Evolutionary conservation across 2,329 filamentous ascomycete species (phyloP), one percentile per base, ranked within the genome.

Genomic region (Penicillium hordei): DNA sequence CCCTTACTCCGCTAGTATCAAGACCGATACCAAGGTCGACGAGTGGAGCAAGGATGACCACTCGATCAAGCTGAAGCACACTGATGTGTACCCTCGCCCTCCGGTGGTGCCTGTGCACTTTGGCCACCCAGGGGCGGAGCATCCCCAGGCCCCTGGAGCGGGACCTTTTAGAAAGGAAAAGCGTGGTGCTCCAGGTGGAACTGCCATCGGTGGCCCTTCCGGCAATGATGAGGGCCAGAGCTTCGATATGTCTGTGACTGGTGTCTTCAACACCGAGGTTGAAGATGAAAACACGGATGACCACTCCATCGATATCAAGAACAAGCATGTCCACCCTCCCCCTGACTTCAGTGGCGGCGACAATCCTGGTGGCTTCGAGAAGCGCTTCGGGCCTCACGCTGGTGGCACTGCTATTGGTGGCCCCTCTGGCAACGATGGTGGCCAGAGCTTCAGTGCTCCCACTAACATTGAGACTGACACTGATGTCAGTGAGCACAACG

Each of bases 221-320:
- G 64, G 64, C n/a, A 42, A 65, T 10, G 66, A 68, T 39, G 66
- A 63, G 36, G 66, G 65, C 3, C 64, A 68, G 48, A 49, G 12
- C 43, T 66, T 68, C 34, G 55, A 67, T 33, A 60, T 68, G 60
- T 62, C 66, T 7, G 60, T 66, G 15, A 65, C 55, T 25, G 65
- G 46, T 36, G 48, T 58, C 29, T 58, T 66, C 48, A 42, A 62
- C 33, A 67, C 65, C 1, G 54, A 60, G 4, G 54, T 65, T 4
- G 60, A 59, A 8, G 66, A 68, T 17, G 55, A 46, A 25, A 53
- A 55, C 44, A 45, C 61, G 33, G 63, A 67, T 31, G 63, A 67
- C 17, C 63, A 68, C 55, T 65, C 62, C 1, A 48, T 61, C n/a
- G 40, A 59, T 1, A 21, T 66, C 12, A 59, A 67, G 62, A 38